Base-by-base conservation (phyloP, 2,329 filamentous ascomycete species). In the Microthyrium microscopicum region DNA sequence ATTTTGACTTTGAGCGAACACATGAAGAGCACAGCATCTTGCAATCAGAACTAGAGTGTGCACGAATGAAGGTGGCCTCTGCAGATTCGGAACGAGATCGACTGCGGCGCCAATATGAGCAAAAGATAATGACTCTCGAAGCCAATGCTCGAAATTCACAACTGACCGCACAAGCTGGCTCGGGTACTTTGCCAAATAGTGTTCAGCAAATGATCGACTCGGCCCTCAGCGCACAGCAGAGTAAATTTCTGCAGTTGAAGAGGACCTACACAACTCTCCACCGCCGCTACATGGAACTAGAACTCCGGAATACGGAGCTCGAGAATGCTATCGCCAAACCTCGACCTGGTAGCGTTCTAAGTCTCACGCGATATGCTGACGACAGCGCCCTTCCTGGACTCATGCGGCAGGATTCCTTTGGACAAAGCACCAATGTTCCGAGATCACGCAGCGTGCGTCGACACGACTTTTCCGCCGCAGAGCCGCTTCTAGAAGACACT, bases 21-120 rank as follows among this genome's bases (percentile, higher is more conserved):
- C 61, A 69, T 29, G 62, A 66, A n/a, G 63, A 68, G 19, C 68
- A 71, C 2, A 65, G 69, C 12, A 59, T 68, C 20, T 62, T 75
- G 9, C 62, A 72, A 24, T 68, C 62, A 35, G 65, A 70, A 32
- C 62, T 73, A 5, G 65, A 75, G 41, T 58, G 66, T 34, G 57
- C 78, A 16, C 61, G 63, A 29, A 57, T 73, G 56, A 65, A 72
- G 41, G 54, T 84, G 6, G 52, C 55, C 32, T 58, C 61, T 37
- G 55, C 60, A 11, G 63, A 71, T 26, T 48, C 55, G 15, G 66
- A 71, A 37, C 53, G 60, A 4, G 57, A 65, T 31, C 54, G 55
- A n/a, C 49, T 54, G 11, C 55, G 58, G 35, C 57, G 54, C 35
- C 56, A 55, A 8, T 67, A 64, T 40, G 58, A 66, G 29, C 53